A percentile compares a stretch with the other conserved stretches of the same genome.
Evolutionary conservation across 345 rosid genomes (phyloP).

Genomic region (Melaleuca quinquenervia): DNA sequence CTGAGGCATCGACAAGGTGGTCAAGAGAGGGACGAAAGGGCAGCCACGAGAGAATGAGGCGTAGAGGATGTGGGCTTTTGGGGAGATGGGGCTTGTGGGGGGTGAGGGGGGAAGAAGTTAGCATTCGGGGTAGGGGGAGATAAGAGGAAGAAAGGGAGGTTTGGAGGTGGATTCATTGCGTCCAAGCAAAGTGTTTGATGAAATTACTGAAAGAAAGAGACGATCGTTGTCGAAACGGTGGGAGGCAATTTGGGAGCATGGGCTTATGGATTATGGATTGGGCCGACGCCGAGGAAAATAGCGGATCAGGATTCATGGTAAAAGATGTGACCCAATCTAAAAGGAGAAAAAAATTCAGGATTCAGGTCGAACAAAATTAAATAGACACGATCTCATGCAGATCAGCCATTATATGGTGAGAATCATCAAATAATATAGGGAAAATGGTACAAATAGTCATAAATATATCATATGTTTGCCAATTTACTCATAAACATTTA

Average conservation of each 20-base stretch:
- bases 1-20: slow-evolving; percentile 25
- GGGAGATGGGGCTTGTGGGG: slow-evolving; percentile 1
- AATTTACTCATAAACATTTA: no score
- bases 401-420: no score
- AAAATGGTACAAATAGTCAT: no score
- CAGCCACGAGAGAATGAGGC: slow-evolving; percentile 17
- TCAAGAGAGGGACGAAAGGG: slow-evolving; percentile 39
- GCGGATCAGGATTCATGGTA: no score
- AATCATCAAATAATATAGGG: no score
- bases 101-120: slow-evolving; percentile 2
- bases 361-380: no score
- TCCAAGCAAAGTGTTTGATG: not conserved
- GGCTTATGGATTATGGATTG: not conserved
- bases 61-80: not conserved
- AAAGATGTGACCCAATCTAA: no score
- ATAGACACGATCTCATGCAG: no score
- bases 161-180: not conserved
- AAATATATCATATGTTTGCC: no score
- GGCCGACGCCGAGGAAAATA: not conserved
- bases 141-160: not conserved
- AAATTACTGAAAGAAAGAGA: not conserved
- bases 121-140: slow-evolving; percentile 11
- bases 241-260: not conserved
- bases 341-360: no score
- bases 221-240: not conserved